Conservation (phyloP, 139 green algal genomes). For the Eudorina sp. region DNA sequence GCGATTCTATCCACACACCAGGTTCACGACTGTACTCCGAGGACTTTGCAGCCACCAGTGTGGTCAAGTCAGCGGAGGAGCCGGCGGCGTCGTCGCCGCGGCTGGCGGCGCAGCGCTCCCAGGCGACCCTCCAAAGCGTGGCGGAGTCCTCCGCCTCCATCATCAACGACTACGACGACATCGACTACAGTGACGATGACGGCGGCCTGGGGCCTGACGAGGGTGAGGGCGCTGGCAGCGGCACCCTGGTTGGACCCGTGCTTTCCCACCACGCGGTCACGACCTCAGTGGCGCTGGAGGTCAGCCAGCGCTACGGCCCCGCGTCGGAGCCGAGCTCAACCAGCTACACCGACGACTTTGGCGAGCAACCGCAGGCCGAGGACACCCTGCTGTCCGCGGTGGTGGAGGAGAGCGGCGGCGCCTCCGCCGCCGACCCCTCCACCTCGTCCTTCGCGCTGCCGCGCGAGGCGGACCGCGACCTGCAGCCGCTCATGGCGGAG, state of each 20-base stretch:
- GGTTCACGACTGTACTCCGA: conserved; percentile 33
- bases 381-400: background rate
- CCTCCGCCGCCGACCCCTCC: background rate
- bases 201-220: background rate
- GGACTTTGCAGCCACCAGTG: background rate
- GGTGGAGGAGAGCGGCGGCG: background rate
- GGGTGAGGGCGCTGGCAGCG: conserved; percentile 6
- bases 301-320: conserved; percentile 44
- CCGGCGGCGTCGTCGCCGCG: background rate
- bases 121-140: background rate
- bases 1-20: background rate
- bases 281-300: background rate
- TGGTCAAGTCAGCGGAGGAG: background rate
- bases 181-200: background rate
- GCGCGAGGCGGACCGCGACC: background rate
- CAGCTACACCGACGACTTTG: conserved; percentile 30
- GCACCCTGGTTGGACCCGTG: background rate
- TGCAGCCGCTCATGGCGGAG: conserved; percentile 13
- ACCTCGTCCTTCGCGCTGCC: background rate
- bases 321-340: background rate
- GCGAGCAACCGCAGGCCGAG: background rate
- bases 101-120: background rate
- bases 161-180: conserved; percentile 20
- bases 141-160: background rate
- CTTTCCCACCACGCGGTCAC: background rate